Base-by-base conservation (phyloP, 352 stramenopile species). In the Blastocystis sp. region DNA sequence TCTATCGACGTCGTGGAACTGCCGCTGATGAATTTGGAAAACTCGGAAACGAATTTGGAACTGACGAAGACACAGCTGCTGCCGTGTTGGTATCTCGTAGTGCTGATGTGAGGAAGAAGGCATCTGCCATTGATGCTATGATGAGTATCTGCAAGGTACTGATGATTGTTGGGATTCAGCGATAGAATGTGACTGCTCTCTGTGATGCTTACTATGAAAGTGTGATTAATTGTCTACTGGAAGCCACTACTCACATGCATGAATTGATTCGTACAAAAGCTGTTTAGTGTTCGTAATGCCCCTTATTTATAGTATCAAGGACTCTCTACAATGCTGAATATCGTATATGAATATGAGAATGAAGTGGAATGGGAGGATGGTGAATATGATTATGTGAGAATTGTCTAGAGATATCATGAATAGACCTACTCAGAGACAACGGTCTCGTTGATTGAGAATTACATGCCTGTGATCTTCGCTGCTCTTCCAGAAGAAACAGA, bases 151-250 rank as follows among this genome's bases (percentile, higher is more conserved):
- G 73, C 51, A 64, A 66, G 48, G 73, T 84, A 42, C 0, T 3
- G 0, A 42, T 84, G 30, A 27, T 5, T 53, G 1, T 17, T 1
- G 4, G 0, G n/a, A 0, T 79, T 0, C 48, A 0, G 17, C 9
- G n/a, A 37, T 53, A 84, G 73, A 66, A 84, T 57, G 59, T 84
- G 22, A n/a, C 19, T 33, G 27, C 22, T 22, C 73, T 84, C 11
- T 33, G 51, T n/a, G 48, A 84, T 30, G 73, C 73, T 15, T 84
- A 84, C 27, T 84, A 84, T 27, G 48, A 58, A 3, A 57, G 66
- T 37, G 73, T 84, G 22, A 64, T 84, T n/a, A 84, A 84, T 35
- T 84, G 73, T 56, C 35, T 84, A 35, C 51, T 84, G n/a, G 73
- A 84, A 40, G 73, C 73, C 13, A 84, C 73, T 5, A 57, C 17